phyloP scores from a whole-genome alignment of 495 filamentous ascomycete genomes.

The Penicillium fimorum region DNA sequence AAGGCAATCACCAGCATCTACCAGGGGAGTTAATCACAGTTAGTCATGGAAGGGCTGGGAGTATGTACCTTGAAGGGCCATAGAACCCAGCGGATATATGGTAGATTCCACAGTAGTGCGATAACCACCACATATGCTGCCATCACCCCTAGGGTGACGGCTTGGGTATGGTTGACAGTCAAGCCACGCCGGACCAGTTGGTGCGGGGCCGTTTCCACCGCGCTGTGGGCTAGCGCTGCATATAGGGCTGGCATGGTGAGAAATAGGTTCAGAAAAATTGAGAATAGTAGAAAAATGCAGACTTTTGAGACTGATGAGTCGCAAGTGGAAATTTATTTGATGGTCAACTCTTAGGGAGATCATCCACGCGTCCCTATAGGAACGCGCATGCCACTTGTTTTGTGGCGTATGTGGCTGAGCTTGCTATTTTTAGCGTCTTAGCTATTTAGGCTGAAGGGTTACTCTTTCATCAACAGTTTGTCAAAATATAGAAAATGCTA shows the following conservation, averaged over 20 bases:
- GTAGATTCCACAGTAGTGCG: constrained; percentile 74
- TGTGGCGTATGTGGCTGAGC: constrained; percentile 4
- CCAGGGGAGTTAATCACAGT: constrained; percentile 1
- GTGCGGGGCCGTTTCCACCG: constrained; percentile 30
- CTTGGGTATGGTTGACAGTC: constrained; percentile 67
- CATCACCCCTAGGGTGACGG: constrained; percentile 68
- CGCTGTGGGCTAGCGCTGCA: constrained; percentile 22
- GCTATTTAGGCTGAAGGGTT: constrained; percentile 1
- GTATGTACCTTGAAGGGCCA: constrained; percentile 77
- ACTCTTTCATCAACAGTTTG: background rate
- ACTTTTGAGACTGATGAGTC: background rate
- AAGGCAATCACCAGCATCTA: constrained; percentile 84
- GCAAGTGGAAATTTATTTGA: background rate
- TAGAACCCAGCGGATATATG: constrained; percentile 67
- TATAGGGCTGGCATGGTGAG: constrained; percentile 36
- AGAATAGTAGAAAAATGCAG: background rate
- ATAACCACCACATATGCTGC: constrained; percentile 70
- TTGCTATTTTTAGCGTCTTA: constrained; percentile 4
- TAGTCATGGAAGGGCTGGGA: background rate
- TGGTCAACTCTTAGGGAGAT: background rate
- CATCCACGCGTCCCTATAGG: constrained; percentile 10
- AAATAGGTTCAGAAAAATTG: background rate
- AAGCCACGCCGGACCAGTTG: constrained; percentile 50
- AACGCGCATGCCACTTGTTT: constrained; percentile 7
- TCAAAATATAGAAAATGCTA: background rate